These are phyloP conservation scores for Moricandia arvensis DNA, from an alignment of 345 rosid species.

Conservation along the genomic window DNA sequence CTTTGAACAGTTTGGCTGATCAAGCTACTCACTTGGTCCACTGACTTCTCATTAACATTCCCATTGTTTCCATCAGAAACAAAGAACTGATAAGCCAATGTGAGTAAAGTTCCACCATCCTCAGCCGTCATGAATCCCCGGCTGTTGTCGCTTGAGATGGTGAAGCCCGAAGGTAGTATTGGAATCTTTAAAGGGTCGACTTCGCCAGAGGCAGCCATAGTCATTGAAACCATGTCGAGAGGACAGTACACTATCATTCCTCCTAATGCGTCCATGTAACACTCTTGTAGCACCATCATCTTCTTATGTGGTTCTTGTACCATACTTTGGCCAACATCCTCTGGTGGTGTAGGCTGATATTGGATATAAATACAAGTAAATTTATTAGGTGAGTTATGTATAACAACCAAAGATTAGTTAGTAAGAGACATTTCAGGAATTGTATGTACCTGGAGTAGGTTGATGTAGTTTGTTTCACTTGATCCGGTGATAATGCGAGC, in stretches of 20 bases:
- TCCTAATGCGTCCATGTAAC: slow-evolving; percentile 47
- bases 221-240: slow-evolving; percentile 39
- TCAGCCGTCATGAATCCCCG: not conserved
- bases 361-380: not conserved
- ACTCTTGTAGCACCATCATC: slow-evolving; percentile 63
- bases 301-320: not conserved
- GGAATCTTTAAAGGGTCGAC: slow-evolving; percentile 37
- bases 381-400: not conserved
- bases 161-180: slow-evolving; percentile 75
- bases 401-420: not conserved
- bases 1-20: slow-evolving; percentile 54
- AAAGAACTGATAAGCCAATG: slow-evolving; percentile 62
- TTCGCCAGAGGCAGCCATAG: slow-evolving; percentile 37
- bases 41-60: slow-evolving; percentile 42
- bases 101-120: slow-evolving; percentile 51
- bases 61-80: slow-evolving; percentile 25
- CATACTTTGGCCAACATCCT: not conserved
- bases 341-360: not conserved
- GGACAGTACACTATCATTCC: slow-evolving; percentile 67
- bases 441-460: slow-evolving; percentile 48
- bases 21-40: slow-evolving; percentile 50
- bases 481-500: slow-evolving; percentile 45
- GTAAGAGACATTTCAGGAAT: not conserved
- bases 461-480: slow-evolving; percentile 48
- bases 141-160: slow-evolving; percentile 57